phyloP scores from a whole-genome alignment of 31 red algal genomes.

The Odonthalia washingtoniensis region DNA sequence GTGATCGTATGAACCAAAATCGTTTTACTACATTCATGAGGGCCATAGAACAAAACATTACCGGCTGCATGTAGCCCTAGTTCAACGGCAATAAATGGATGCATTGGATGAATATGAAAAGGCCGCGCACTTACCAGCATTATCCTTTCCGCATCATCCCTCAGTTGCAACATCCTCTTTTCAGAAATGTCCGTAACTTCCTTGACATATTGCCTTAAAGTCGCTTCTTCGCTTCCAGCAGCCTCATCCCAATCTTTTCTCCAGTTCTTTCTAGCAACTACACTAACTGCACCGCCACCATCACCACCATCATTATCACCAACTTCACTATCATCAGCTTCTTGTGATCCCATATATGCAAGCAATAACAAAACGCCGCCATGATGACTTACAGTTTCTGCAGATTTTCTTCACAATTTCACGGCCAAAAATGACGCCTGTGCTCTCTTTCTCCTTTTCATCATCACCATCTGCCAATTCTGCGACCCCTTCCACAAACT shows the following conservation, averaged over 20 bases:
- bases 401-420: constrained; percentile 58
- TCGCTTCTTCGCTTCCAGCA: constrained; percentile 57
- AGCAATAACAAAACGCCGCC: constrained; percentile 51
- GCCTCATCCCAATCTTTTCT: constrained; percentile 76
- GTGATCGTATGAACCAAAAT: no score
- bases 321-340: constrained; percentile 56
- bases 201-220: constrained; percentile 59
- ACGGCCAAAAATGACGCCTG: constrained; percentile 59
- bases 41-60: no score
- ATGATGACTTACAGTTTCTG: constrained; percentile 73
- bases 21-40: no score
- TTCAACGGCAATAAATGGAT: no score
- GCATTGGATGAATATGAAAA: no score
- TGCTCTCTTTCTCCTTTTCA: constrained; percentile 38
- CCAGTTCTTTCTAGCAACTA: constrained; percentile 58
- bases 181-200: constrained; percentile 71
- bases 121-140: no score
- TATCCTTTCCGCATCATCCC: no score
- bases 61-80: no score
- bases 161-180: constrained; percentile 35
- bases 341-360: constrained; percentile 75
- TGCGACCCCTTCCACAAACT: constrained; percentile 49
- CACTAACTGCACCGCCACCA: no score
- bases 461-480: constrained; percentile 57
- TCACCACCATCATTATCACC: constrained; percentile 60